These are phyloP conservation scores for Aureoboletus auriporus DNA, from an alignment of 768 basidiomycete species.

Conservation along the genomic window DNA sequence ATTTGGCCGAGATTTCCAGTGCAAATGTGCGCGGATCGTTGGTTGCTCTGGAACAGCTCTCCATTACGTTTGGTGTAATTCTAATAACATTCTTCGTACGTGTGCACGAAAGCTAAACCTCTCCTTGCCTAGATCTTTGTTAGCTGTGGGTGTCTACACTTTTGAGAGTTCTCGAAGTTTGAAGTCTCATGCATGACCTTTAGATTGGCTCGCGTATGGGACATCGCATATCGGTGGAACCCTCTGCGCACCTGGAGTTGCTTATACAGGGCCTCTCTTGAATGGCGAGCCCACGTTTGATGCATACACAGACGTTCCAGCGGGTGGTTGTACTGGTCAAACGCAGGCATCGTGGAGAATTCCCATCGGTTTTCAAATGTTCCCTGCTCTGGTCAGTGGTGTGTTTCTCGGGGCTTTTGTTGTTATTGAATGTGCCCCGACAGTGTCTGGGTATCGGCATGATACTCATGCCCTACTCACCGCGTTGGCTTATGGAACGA, in stretches of 20 bases:
- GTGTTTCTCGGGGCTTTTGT: conserved; percentile 1
- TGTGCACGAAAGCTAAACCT: not conserved
- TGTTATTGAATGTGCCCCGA: not conserved
- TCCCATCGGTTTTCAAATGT: conserved; percentile 34
- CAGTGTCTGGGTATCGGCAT: conserved; percentile 31
- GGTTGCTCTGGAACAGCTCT: conserved; percentile 33
- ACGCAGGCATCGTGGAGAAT: conserved; percentile 32
- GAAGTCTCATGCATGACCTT: not conserved
- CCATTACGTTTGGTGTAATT: conserved; percentile 34
- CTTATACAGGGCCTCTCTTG: conserved; percentile 28
- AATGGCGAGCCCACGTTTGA: conserved; percentile 30
- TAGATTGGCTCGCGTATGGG: conserved; percentile 31
- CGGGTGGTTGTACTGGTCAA: conserved; percentile 30
- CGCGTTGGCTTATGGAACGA: conserved; percentile 39
- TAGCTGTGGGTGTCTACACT: conserved; percentile 22
- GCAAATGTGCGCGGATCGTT: conserved; percentile 35
- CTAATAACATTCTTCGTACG: not conserved
- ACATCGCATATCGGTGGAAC: conserved; percentile 34
- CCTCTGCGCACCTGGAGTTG: conserved; percentile 24
- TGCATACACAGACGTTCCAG: conserved; percentile 27
- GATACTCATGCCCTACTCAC: conserved; percentile 38
- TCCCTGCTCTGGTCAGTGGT: conserved; percentile 34
- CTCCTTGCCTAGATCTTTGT: conserved; percentile 22
- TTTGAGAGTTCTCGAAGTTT: not conserved
- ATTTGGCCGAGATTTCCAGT: conserved; percentile 38